Percentiles rank a stretch among this genome's conserved stretches.
phyloP scores from a whole-genome alignment of 1,284 basidiomycete genomes.

The Waitea zeae region DNA sequence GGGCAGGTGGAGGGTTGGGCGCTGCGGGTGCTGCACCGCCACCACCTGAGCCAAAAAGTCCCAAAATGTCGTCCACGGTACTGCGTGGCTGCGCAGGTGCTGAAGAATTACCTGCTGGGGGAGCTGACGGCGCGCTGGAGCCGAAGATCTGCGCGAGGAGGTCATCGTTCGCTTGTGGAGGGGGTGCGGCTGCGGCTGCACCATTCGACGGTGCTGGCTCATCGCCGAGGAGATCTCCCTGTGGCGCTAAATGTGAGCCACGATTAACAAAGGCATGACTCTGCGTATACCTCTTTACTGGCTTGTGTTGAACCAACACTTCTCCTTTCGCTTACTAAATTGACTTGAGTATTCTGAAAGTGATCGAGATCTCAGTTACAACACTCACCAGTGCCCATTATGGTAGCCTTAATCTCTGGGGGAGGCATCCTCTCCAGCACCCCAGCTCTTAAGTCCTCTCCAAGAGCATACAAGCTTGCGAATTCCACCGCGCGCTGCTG shows the following conservation, averaged over 20 bases:
- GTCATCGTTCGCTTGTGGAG: slow-evolving; percentile 65
- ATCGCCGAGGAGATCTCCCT: slow-evolving; percentile 66
- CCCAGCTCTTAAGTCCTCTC: slow-evolving; percentile 60
- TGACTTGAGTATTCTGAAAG: no score
- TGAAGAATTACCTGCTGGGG: slow-evolving; percentile 21
- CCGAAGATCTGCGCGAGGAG: slow-evolving; percentile 93
- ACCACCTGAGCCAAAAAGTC: slow-evolving; percentile 70
- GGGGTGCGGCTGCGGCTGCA: slow-evolving; percentile 18
- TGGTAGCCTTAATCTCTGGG: slow-evolving; percentile 87
- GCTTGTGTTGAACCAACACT: slow-evolving; percentile 78
- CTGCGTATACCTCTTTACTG: slow-evolving; percentile 66
- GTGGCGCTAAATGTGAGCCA: slow-evolving; percentile 5
- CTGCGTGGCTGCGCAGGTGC: slow-evolving; percentile 30
- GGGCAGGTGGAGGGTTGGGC: slow-evolving; percentile 18
- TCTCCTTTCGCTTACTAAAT: slow-evolving; percentile 78
- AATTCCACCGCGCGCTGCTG: slow-evolving; percentile 97
- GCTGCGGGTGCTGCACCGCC: slow-evolving; percentile 12
- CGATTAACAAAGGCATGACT: no score
- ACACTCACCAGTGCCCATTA: slow-evolving; percentile 71
- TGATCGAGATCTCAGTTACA: neutral
- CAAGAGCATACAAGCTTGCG: slow-evolving; percentile 61
- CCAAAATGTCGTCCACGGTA: slow-evolving; percentile 81
- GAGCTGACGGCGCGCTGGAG: slow-evolving; percentile 19
- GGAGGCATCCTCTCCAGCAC: slow-evolving; percentile 97
- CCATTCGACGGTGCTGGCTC: slow-evolving; percentile 32